Evolutionary conservation across 106 monocot genomes (phyloP), one percentile per base, ranked within the genome.

Genomic region (Gastrodia elata): DNA sequence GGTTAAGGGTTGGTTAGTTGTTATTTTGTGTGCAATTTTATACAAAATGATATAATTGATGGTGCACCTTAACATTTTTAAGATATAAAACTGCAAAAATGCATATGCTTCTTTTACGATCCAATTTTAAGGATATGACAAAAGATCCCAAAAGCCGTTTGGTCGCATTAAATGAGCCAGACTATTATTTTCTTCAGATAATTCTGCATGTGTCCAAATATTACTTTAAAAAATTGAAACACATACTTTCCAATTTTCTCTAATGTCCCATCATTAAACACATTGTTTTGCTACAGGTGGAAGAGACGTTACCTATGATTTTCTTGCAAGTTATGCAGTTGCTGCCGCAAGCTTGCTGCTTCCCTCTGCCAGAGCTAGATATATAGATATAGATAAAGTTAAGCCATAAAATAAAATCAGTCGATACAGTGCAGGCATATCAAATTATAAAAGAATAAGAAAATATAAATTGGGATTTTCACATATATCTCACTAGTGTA

Each of bases 251-350:
- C 10, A 2, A 30, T 61, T 61, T 30, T 32, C 30, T 33, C 2
- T 61, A 61, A 32, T 14, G 32, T 61, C 30, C 30, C 30, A 33
- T 61, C 30, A 32, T 13, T 32, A 5, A 61, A 61, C 61, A 13
- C 32, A 3, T 2, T 61, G 30, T 43, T 14, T 11, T 15, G 13
- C 2, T 70, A 3, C n/a, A 42, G 4, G 28, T 20, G 8, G 25
- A 43, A 70, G n/a, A 70, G 42, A 27, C 25, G 35, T 40, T 69
- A 40, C 69, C 69, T 39, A 25, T 25, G 25, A 69, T 69, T 69
- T 69, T 69, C 69, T 69, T 69, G 69, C 69, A 69, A 69, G 69
- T 69, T 69, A 22, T 69, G 10, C 69, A 69, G 40, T 69, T 69
- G 69, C 40, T 40, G 69, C 26, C 69, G 13, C 69, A 69, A 40